Evolutionary conservation across 164 flowering plant species (phyloP), one percentile per base, ranked within the genome.

Genomic region (Euptelea pleiosperma): DNA sequence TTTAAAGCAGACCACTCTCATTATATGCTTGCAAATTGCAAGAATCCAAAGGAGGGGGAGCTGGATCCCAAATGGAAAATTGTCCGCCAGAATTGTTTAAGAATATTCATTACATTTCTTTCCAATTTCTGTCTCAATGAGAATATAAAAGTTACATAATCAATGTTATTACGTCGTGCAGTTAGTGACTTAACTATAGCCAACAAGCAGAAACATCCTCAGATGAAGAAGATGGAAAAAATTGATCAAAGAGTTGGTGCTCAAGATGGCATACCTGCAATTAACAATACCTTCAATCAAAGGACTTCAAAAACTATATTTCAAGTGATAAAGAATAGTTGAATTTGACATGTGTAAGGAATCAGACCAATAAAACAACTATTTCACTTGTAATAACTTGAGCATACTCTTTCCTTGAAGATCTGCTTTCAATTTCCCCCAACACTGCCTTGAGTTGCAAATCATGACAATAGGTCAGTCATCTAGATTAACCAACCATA

Each of bases 191-290:
- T 6, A 0, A 18, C 28, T 22, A 2, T 16, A 0, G 14, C 1
- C 4, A 44, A 1, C 48, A 0, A 44, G 19, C 12, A 21, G 93
- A 78, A 71, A 85, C 70, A 71, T 94, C 95, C 61, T 80, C 87
- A 1, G 92, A 85, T 59, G 98, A 86, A n/a, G n/a, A n/a, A 42
- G 89, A 71, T 34, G 96, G 96, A 66, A 91, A 91, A 64, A 94
- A 94, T 70, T 94, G 89, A 69, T 76, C 75, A 72, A 94, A 94
- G 40, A 94, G 88, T 67, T 91, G 97, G 57, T 88, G 91, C 78
- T 94, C 99, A 52, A 88, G 91, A 69, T 86, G 96, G 73, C 94
- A 91, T 16, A 85, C 96, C 99, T 94, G 86, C 72, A 79, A 70
- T 49, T 54, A 4, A 47, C 6, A 22, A 48, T 8, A 62, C 50